Conservation (phyloP, 2,329 filamentous ascomycete species). For the Botrytis fragariae region DNA sequence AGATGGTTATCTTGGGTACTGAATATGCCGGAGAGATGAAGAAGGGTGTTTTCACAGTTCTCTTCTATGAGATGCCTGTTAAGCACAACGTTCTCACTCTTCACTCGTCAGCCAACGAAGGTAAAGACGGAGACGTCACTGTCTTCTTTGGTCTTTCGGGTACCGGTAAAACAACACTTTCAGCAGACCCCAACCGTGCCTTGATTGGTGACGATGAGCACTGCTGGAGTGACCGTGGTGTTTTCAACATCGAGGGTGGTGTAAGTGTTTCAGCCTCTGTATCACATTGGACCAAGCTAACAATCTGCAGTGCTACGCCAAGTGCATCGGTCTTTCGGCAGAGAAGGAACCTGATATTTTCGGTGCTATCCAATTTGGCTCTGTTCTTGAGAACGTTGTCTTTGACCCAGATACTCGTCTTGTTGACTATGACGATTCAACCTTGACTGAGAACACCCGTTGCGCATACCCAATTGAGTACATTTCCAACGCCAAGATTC, state of each 20-base stretch:
- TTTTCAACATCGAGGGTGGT: constrained; percentile 99
- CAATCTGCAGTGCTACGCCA: constrained; percentile 75
- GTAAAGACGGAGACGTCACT: constrained; percentile 88
- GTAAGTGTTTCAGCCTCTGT: constrained; percentile 33
- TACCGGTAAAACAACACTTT: constrained; percentile 97
- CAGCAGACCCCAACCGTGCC: constrained; percentile 92
- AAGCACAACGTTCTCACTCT: constrained; percentile 99
- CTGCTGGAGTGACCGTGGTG: constrained; percentile 94
- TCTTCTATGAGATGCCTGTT: constrained; percentile 99
- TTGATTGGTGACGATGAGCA: constrained; percentile 99
- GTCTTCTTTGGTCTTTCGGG: constrained; percentile 99
- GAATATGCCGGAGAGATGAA: constrained; percentile 99
- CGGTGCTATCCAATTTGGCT: constrained; percentile 92
- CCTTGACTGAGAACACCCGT: constrained; percentile 96
- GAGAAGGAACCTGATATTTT: constrained; percentile 99
- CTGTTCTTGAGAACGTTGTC: constrained; percentile 97
- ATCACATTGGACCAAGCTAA: constrained; percentile 20
- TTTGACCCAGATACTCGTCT: constrained; percentile 87
- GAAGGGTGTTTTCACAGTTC: constrained; percentile 97
- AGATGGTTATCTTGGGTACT: constrained; percentile 99
- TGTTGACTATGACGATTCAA: constrained; percentile 94
- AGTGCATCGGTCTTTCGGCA: constrained; percentile 93
- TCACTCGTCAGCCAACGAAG: constrained; percentile 98
- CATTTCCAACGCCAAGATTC: constrained; percentile 98
- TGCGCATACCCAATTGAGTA: constrained; percentile 99